phyloP scores from a whole-genome alignment of 257 asterid genomes.

The Solanum clarkiae region DNA sequence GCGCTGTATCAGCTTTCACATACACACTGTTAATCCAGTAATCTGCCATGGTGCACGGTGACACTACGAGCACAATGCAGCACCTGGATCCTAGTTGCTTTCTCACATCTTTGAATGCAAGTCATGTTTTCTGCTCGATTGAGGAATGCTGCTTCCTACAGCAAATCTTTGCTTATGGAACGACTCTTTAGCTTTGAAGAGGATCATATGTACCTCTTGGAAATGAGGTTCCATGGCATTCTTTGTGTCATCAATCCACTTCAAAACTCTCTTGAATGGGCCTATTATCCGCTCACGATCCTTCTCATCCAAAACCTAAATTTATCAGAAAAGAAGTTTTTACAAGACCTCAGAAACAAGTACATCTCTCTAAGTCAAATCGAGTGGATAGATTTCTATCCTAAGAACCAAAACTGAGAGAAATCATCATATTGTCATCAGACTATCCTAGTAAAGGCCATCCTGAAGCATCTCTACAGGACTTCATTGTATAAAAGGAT shows the following conservation, averaged over 20 bases:
- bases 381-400: not conserved
- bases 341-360: not conserved
- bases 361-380: not conserved
- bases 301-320: constrained; percentile 40
- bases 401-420: not conserved
- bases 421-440: not conserved
- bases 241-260: constrained; percentile 54
- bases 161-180: constrained; percentile 17
- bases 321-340: not conserved
- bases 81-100: not conserved
- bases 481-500: not conserved
- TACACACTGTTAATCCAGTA: not conserved
- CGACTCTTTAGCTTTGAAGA: constrained; percentile 30
- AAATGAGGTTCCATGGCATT: constrained; percentile 55
- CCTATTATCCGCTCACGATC: constrained; percentile 42
- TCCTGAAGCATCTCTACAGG: not conserved
- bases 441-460: not conserved
- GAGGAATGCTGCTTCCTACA: not conserved
- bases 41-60: not conserved
- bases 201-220: constrained; percentile 46
- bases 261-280: constrained; percentile 39
- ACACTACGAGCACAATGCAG: not conserved
- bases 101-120: constrained; percentile 29
- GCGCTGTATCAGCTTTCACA: not conserved
- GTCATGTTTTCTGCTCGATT: not conserved